Conservation (phyloP, 805 yeast genomes). For the Candida nanaspora region DNA sequence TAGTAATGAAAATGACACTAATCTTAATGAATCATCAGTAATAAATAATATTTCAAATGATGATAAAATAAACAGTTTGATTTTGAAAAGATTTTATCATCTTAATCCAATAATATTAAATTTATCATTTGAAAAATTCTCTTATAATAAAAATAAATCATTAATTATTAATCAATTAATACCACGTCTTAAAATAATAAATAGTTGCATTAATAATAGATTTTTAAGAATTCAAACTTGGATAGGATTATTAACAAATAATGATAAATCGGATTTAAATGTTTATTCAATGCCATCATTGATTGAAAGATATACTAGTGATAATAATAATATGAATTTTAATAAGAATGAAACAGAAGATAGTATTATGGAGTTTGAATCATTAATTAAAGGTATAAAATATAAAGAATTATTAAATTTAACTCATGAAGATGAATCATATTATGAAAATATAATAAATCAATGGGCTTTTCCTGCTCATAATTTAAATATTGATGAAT, state of each 20-base stretch:
- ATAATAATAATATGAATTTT: constrained; percentile 1
- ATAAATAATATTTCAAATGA: constrained; percentile 6
- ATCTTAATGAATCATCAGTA: constrained; percentile 1
- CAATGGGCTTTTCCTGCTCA: constrained; percentile 72
- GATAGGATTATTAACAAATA: constrained; percentile 29
- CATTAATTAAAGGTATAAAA: constrained; percentile 22
- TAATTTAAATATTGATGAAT: constrained; percentile 55
- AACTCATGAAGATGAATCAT: constrained; percentile 14
- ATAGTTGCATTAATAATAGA: constrained; percentile 16
- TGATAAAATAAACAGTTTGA: constrained; percentile 1
- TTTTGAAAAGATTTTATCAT: constrained; percentile 19
- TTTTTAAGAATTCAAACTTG: constrained; percentile 32
- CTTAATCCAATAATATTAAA: constrained; percentile 11
- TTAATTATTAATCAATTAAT: constrained; percentile 3
- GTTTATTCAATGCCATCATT: constrained; percentile 30
- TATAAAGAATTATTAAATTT: constrained; percentile 20
- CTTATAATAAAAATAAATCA: background rate
- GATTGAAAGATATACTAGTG: constrained; percentile 3
- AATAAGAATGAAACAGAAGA: constrained; percentile 1
- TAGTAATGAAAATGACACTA: too few relatives aligned
- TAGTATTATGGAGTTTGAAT: constrained; percentile 10
- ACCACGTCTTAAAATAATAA: constrained; percentile 5
- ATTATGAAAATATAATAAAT: constrained; percentile 34
- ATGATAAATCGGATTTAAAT: constrained; percentile 12
- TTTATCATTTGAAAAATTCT: background rate